Conservation (phyloP, 805 yeast genomes). For the Peterozyma xylosa region DNA sequence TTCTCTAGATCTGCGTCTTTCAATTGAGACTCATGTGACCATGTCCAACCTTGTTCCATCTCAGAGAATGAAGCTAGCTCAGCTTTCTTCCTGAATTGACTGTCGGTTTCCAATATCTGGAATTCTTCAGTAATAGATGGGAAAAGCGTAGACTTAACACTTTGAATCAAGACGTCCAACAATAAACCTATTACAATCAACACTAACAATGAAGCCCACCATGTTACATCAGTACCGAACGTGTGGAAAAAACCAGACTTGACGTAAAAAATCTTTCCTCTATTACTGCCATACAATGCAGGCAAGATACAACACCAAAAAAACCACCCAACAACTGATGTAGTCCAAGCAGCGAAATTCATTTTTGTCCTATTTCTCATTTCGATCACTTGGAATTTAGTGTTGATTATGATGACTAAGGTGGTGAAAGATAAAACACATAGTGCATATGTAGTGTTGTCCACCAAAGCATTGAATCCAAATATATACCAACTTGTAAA, state of each 20-base stretch:
- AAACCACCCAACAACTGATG: conserved; percentile 81
- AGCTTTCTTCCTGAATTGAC: conserved; percentile 55
- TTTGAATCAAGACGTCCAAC: conserved; percentile 59
- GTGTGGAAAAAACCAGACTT: conserved; percentile 56
- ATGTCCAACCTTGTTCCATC: conserved; percentile 72
- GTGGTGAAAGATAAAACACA: conserved; percentile 74
- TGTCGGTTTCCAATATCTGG: conserved; percentile 67
- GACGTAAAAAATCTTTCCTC: conserved; percentile 61
- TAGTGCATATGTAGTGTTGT: conserved; percentile 74
- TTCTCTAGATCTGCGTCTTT: conserved; percentile 17
- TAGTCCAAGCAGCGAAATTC: conserved; percentile 53
- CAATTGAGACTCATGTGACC: conserved; percentile 30
- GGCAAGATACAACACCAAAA: conserved; percentile 78
- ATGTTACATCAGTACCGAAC: conserved; percentile 75
- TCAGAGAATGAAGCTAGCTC: conserved; percentile 71
- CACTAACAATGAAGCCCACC: conserved; percentile 76
- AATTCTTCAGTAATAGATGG: conserved; percentile 78
- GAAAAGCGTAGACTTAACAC: conserved; percentile 42
- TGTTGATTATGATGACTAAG: conserved; percentile 63
- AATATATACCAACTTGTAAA: conserved; percentile 61
- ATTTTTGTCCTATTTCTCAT: conserved; percentile 69
- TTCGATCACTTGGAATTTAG: conserved; percentile 75
- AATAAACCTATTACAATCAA: conserved; percentile 50
- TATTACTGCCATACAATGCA: conserved; percentile 48
- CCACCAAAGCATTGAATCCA: conserved; percentile 62